Base-by-base conservation (phyloP, 257 asterid species). In the Penstemon barbatus region DNA sequence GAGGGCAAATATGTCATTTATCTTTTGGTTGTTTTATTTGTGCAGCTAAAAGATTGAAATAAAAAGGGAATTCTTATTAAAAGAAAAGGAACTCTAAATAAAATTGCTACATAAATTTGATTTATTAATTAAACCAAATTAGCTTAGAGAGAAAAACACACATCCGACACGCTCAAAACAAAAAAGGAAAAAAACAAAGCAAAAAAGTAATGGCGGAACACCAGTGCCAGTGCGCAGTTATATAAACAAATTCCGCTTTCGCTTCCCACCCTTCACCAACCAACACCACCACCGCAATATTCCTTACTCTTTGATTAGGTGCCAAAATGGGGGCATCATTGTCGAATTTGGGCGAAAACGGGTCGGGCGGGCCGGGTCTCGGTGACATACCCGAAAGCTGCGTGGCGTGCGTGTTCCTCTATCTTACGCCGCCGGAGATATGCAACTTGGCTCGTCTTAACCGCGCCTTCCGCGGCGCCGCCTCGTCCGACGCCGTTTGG, bases 301-400 rank as follows among this genome's bases (percentile, higher is more conserved):
- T 49, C 12, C 5, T 53, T 11, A 36, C 19, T 0, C 4, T 36
- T 53, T 25, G 33, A 25, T 25, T 25, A 25, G 33, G 33, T 2
- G 76, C 58, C 4, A 61, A 11, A 36, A 93, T 93, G 99, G 99
- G 99, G 76, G 89, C 99, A 75, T 86, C 96, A 42, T 68, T 90
- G 45, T 93, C 99, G 37, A 88, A 73, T 88, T 78, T 85, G 78
- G 75, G 88, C 79, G 99, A 86, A 68, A 81, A 80, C 85, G 93
- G 89, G 66, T 78, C 91, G 66, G 75, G 74, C 84, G 89, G 86
- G 12, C 96, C 97, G 71, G 89, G 99, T 42, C 78, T 94, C 40
- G 97, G 97, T 59, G 97, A 94, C 77, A 94, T 94, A 79, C 97
- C 99, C 73, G 99, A 94, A 86, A 87, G 85, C 75, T 94, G 97